These are phyloP conservation scores for Wickerhamiella musiphila DNA, from an alignment of 805 yeast genomes.

Conservation along the genomic window DNA sequence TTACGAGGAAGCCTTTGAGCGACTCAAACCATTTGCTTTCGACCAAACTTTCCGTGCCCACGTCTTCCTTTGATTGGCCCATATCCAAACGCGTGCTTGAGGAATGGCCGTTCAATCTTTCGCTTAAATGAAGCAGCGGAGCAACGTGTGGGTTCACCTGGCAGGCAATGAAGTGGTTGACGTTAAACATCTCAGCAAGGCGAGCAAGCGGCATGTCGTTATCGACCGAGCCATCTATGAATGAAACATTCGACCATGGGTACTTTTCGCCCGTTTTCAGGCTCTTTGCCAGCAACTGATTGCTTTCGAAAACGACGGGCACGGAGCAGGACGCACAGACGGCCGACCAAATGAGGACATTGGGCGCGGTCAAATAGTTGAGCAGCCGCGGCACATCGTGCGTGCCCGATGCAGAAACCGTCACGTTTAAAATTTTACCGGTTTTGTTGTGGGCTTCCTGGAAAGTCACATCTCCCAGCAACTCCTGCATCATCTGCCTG, in stretches of 20 bases:
- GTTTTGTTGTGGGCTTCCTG: constrained; percentile 90
- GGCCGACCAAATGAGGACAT: constrained; percentile 79
- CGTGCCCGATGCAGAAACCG: constrained; percentile 79
- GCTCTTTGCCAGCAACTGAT: constrained; percentile 70
- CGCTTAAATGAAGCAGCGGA: constrained; percentile 41
- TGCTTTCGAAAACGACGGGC: constrained; percentile 81
- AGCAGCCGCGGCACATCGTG: constrained; percentile 82
- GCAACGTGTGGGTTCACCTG: constrained; percentile 95
- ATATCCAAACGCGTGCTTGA: neutral
- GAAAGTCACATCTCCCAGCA: constrained; percentile 81
- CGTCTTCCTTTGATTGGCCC: constrained; percentile 18
- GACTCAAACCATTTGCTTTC: constrained; percentile 3
- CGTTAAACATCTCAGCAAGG: constrained; percentile 90
- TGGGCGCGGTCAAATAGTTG: constrained; percentile 86
- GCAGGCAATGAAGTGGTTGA: constrained; percentile 91
- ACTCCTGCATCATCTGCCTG: constrained; percentile 51
- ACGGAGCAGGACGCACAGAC: constrained; percentile 84
- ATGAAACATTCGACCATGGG: constrained; percentile 72
- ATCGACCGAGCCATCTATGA: constrained; percentile 92
- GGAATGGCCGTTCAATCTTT: constrained; percentile 15
- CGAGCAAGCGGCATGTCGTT: constrained; percentile 84
- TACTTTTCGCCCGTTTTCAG: constrained; percentile 50
- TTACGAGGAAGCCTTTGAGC: constrained; percentile 28
- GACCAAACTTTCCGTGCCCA: neutral
- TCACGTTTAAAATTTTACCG: constrained; percentile 80